Evolutionary conservation across 176 grass and related monocot species (phyloP).

Genomic region (Coix lacrymajobi): DNA sequence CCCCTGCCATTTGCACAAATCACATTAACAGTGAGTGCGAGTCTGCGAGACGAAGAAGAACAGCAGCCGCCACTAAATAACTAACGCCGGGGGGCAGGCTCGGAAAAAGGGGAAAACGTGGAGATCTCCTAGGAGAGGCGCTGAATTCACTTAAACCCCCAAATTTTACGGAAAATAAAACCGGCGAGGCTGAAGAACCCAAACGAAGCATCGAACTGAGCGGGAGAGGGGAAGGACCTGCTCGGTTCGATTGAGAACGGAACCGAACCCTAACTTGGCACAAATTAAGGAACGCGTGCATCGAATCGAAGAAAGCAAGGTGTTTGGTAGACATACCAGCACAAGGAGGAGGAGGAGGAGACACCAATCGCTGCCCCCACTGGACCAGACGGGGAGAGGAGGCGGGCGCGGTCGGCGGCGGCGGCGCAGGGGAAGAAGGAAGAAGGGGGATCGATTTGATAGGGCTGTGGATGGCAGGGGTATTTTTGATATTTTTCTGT

Average conservation of each 20-base stretch:
- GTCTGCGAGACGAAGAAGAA: neutral
- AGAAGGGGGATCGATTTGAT: conserved; percentile 13
- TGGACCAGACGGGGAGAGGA: neutral
- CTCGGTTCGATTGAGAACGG: neutral
- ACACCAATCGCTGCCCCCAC: neutral
- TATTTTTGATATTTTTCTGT: conserved; percentile 1
- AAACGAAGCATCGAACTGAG: neutral
- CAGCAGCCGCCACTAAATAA: neutral
- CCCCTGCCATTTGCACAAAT: conserved; percentile 31
- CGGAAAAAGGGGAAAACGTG: neutral
- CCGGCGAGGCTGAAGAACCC: neutral
- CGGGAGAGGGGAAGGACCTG: neutral
- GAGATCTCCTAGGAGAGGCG: neutral
- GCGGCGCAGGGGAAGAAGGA: neutral
- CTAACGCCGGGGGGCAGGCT: neutral
- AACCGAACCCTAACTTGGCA: neutral
- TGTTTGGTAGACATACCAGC: neutral
- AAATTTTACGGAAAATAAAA: neutral
- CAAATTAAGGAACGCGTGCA: neutral
- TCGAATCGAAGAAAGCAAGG: neutral
- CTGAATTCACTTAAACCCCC: conserved; percentile 5
- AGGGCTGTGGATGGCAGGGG: neutral
- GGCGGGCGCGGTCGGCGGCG: neutral
- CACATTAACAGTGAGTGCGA: neutral
- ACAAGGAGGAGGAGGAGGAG: neutral